Evolutionary conservation across 2,329 filamentous ascomycete genomes (phyloP).

Genomic region (Sphaerulina vaccinii): DNA sequence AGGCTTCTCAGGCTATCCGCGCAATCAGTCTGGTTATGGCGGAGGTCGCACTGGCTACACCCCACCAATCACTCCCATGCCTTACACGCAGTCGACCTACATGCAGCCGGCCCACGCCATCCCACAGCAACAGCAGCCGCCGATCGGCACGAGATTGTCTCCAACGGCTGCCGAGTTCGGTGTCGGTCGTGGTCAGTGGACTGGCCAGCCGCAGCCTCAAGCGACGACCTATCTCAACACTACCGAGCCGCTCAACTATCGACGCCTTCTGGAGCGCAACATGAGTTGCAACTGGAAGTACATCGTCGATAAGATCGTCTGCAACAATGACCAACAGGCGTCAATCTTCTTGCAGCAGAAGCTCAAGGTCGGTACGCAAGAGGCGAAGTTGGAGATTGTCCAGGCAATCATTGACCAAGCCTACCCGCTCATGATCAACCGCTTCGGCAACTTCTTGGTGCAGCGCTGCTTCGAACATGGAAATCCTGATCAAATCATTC

Average conservation of each 20-base stretch:
- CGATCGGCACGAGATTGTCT: conserved; percentile 45
- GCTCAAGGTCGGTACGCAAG: conserved; percentile 89
- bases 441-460: conserved; percentile 97
- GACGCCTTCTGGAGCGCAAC: conserved; percentile 88
- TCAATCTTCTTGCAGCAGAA: conserved; percentile 99
- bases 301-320: conserved; percentile 98
- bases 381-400: conserved; percentile 97
- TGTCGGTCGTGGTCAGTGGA: conserved; percentile 39
- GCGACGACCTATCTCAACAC: conserved; percentile 68
- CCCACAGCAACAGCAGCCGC: conserved; percentile 27
- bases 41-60: conserved; percentile 24
- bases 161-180: conserved; percentile 50
- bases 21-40: conserved; percentile 14
- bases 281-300: conserved; percentile 99
- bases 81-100: conserved; percentile 26
- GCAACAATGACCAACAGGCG: conserved; percentile 98
- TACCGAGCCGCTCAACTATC: conserved; percentile 92
- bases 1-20: conserved; percentile 8
- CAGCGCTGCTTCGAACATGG: conserved; percentile 99
- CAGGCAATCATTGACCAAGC: conserved; percentile 94
- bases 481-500: conserved; percentile 87
- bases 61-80: conserved; percentile 33
- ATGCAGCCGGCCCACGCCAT: conserved; percentile 16
- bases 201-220: conserved; percentile 22
- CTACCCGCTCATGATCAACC: conserved; percentile 95